phyloP scores from a whole-genome alignment of 176 grass and related monocot species.

The Zizania latifolia region DNA sequence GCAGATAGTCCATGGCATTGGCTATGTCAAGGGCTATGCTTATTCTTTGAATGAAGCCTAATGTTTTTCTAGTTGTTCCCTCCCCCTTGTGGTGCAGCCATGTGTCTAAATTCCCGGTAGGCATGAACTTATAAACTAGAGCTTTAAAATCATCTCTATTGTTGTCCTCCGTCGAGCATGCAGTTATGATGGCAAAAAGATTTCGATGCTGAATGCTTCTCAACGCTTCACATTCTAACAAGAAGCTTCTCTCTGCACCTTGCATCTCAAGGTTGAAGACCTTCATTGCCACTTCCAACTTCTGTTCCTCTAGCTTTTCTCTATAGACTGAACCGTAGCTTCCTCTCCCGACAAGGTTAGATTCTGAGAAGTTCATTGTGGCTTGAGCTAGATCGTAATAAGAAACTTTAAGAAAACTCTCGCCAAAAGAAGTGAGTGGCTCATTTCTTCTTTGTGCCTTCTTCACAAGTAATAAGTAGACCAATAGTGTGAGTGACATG shows the following conservation, averaged over 20 bases:
- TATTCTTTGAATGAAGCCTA: slow-evolving; percentile 19
- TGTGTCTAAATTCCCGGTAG: slow-evolving; percentile 42
- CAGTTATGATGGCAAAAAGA: slow-evolving; percentile 38
- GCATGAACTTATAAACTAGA: slow-evolving; percentile 50
- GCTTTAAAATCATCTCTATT: slow-evolving; percentile 37
- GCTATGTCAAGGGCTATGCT: slow-evolving; percentile 22
- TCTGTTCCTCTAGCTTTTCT: neutral
- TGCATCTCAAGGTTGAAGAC: slow-evolving; percentile 34
- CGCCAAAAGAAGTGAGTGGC: neutral
- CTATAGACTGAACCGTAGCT: slow-evolving; percentile 48
- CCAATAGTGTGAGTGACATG: neutral
- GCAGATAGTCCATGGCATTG: slow-evolving; percentile 38
- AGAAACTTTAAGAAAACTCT: slow-evolving; percentile 1
- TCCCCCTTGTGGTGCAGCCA: slow-evolving; percentile 29
- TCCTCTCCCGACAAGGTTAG: slow-evolving; percentile 33
- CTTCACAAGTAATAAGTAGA: neutral
- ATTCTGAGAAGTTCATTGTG: slow-evolving; percentile 23
- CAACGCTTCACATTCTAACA: slow-evolving; percentile 28
- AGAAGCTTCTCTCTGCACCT: slow-evolving; percentile 30
- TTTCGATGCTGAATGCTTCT: slow-evolving; percentile 42
- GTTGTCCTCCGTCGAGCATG: slow-evolving; percentile 23
- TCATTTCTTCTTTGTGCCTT: neutral
- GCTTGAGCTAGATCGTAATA: slow-evolving; percentile 33
- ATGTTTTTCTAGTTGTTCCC: neutral
- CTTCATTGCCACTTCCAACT: slow-evolving; percentile 30